Conservation (phyloP, 208 protist genomes). For the Trichomonas gallinae region DNA sequence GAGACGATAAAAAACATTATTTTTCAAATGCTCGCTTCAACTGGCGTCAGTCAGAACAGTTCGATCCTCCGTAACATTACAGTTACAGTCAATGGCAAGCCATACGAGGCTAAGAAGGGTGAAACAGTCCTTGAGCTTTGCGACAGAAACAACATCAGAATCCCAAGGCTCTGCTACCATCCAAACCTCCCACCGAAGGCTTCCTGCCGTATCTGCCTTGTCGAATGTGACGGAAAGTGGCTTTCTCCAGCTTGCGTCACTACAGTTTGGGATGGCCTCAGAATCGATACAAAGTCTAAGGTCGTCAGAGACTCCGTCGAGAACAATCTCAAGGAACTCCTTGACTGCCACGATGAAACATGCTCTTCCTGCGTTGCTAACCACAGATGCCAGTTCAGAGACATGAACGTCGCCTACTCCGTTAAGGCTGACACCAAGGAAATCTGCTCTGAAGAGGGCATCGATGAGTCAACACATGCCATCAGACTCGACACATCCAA, state of each 20-base stretch:
- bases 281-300: not conserved
- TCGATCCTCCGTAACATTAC: not conserved
- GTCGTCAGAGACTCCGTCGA: not conserved
- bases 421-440: not conserved
- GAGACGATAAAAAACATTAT: not conserved
- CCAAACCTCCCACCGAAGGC: not conserved
- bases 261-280: not conserved
- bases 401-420: not conserved
- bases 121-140: conserved; percentile 12
- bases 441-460: not conserved
- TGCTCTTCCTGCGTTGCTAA: not conserved
- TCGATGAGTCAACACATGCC: not conserved
- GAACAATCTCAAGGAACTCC: not conserved
- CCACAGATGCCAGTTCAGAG: not conserved
- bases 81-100: not conserved
- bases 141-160: not conserved
- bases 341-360: not conserved
- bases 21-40: not conserved
- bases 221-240: not conserved
- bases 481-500: conserved; percentile 34
- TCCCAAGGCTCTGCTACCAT: not conserved
- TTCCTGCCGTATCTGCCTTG: not conserved
- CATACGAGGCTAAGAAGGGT: not conserved
- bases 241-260: conserved; percentile 10
- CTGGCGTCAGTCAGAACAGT: not conserved